Evolutionary conservation across 805 yeast genomes (phyloP), one percentile per base, ranked within the genome.

Genomic region (Yamadazyma scolyti): DNA sequence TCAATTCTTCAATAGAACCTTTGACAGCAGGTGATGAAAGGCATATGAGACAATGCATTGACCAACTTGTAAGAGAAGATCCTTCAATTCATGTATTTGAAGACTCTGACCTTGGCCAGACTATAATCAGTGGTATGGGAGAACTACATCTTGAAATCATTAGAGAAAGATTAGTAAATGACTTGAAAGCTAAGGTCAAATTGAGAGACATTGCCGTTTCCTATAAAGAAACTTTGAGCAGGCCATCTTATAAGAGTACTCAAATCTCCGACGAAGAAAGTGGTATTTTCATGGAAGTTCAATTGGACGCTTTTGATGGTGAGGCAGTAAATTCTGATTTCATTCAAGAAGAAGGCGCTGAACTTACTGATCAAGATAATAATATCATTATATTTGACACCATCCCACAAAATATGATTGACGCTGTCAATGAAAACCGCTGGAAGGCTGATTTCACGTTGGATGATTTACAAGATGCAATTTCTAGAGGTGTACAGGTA

Each of bases 91-190:
- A 76, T 18, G 71, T 86, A 6, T 58, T 75, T 3, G 71, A 68
- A 29, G 85, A 93, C 53, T 89, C 86, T 37, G 97, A 90, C 44
- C 68, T 86, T 34, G 95, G 93, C 5, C 97, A 93, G 59, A 79
- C 89, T 2, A 73, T 89, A 16, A 58, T 93, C 18, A 79, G 95
- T 12, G 98, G 98, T 19, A 90, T 90, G 97, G 98, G 98, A 23
- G 97, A 93, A 50, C 67, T 93, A 28, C 98, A 93, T 59, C 67
- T 93, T 29, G 97, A 93, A 44, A 88, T 93, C 43, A 83, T 93
- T 2, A 71, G 69, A 28, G 93, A 86, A 46, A 68, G 97, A 33
- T 68, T 88, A 24, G 59, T 85, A n/a, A 74, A 73, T 25, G 95
- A 87, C 36, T 68, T 88, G 71, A 81, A 82, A 52, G 96, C 95